Base-by-base conservation (phyloP, 129 eudicot species). In the Lactuca saligna region DNA sequence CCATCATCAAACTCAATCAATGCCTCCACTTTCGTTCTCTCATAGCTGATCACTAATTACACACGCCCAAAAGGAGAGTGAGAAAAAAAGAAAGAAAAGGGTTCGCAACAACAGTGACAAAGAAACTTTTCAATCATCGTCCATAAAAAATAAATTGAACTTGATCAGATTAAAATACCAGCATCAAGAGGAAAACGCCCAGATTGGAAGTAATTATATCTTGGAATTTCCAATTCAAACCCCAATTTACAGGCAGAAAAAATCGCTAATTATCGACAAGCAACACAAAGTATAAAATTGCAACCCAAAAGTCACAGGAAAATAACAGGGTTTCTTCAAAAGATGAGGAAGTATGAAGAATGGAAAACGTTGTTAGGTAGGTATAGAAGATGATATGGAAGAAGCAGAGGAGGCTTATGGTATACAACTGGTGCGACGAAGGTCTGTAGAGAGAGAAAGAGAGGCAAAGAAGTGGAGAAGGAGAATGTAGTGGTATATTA, bases 1-100 rank as follows among this genome's bases (percentile, higher is more conserved):
- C 89, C 80, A 69, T 62, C 60, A 78, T 57, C 51, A 17, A 70
- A 70, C 10, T 57, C 65, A 62, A 69, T 76, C 63, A 73, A 3
- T 31, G 53, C 37, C 49, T 46, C 60, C 63, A 74, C 61, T 58
- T 67, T 68, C 54, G 34, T 68, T 15, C 48, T 68, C 39, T 68
- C 80, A 68, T 68, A 68, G 29, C 37, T 44, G 69, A 59, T 59
- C 69, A 5, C 69, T 67, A 58, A 57, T 73, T 39, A 38, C 8
- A 50, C 55, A 51, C 31, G 38, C 49, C 35, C 50, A 34, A 54
- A 48, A 13, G 25, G 38, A 35, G 38, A 35, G 38, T 4, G 38
- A 4, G 35, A 11, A 17, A 13, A 13, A 38, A 42, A 17, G 8
- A 17, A 31, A n/a, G 2, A 31, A 48, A 60, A 72, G 69, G 61